A percentile compares a stretch with the other conserved stretches of the same genome.
Conservation (phyloP, 2,329 filamentous ascomycete genomes). For the Aspergillus phoenicis region DNA sequence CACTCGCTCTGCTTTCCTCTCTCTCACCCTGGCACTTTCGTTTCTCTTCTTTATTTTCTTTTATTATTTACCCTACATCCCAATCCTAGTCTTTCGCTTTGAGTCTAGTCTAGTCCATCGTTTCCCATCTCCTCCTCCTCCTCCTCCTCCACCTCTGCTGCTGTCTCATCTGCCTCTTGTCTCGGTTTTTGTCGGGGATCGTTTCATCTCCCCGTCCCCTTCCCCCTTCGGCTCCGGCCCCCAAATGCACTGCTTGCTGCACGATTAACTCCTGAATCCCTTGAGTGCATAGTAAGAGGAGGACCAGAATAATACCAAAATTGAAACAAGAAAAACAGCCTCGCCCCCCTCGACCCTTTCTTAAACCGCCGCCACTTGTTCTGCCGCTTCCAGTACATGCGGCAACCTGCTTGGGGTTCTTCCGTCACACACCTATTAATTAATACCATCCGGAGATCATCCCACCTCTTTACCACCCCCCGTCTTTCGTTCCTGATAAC, state of each 20-base stretch:
- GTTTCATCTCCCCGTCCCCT: constrained; percentile 17
- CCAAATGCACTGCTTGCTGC: constrained; percentile 9
- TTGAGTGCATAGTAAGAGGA: not conserved
- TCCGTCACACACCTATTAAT: not conserved
- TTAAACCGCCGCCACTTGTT: not conserved
- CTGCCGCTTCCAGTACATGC: constrained; percentile 10
- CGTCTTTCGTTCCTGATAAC: not conserved
- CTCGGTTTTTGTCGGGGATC: constrained; percentile 15
- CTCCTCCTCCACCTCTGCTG: constrained; percentile 14
- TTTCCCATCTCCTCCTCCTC: constrained; percentile 13
- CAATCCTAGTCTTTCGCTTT: constrained; percentile 10
- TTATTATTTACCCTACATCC: constrained; percentile 4
- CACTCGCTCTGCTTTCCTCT: constrained; percentile 7
- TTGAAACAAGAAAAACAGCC: not conserved
- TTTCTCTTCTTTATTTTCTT: constrained; percentile 9
- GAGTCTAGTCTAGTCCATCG: constrained; percentile 9
- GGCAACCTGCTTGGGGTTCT: constrained; percentile 5
- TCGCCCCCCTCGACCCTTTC: not conserved
- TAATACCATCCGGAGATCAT: not conserved
- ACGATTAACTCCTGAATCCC: constrained; percentile 18
- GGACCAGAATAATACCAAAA: not conserved
- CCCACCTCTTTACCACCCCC: not conserved
- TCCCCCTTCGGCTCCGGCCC: constrained; percentile 18
- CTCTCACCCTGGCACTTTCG: constrained; percentile 10
- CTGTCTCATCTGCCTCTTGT: constrained; percentile 18